Evolutionary conservation across 108 stramenopile species (phyloP).

Genomic region (Cyclotella baltica): DNA sequence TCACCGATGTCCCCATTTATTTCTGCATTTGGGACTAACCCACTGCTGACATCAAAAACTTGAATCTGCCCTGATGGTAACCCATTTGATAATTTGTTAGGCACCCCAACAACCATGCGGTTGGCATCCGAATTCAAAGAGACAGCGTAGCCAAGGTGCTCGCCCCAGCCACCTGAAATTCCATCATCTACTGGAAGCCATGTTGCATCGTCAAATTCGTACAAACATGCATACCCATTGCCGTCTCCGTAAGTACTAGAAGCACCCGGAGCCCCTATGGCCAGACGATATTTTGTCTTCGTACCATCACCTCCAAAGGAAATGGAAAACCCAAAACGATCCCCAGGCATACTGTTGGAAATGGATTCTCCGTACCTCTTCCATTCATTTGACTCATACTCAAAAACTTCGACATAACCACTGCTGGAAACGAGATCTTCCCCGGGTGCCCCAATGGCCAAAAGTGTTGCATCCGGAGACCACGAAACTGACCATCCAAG

Average conservation of each 20-base stretch:
- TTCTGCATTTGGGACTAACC: slow-evolving; percentile 25
- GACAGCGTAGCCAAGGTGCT: slow-evolving; percentile 50
- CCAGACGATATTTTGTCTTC: slow-evolving; percentile 32
- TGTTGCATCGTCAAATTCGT: slow-evolving; percentile 33
- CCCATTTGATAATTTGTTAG: slow-evolving; percentile 31
- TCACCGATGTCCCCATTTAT: slow-evolving; percentile 35
- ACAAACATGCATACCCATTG: slow-evolving; percentile 43
- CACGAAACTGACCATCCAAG: slow-evolving; percentile 57
- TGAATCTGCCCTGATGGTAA: slow-evolving; percentile 35
- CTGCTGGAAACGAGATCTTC: slow-evolving; percentile 34
- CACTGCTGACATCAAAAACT: slow-evolving; percentile 19
- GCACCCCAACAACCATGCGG: slow-evolving; percentile 42
- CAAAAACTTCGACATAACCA: slow-evolving; percentile 70
- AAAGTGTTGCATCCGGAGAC: slow-evolving; percentile 36
- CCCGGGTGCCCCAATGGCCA: slow-evolving; percentile 58
- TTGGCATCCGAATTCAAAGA: slow-evolving; percentile 35
- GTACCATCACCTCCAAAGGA: slow-evolving; percentile 36
- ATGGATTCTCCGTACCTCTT: slow-evolving; percentile 29
- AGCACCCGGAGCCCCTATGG: slow-evolving; percentile 51
- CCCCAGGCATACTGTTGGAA: slow-evolving; percentile 35
- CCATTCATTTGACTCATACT: slow-evolving; percentile 33
- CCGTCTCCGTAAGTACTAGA: slow-evolving; percentile 35
- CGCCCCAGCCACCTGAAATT: slow-evolving; percentile 39
- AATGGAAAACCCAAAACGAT: slow-evolving; percentile 54
- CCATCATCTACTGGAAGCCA: slow-evolving; percentile 44